phyloP scores from a whole-genome alignment of 2,329 filamentous ascomycete genomes.

The Neophaeococcomyces aloes region DNA sequence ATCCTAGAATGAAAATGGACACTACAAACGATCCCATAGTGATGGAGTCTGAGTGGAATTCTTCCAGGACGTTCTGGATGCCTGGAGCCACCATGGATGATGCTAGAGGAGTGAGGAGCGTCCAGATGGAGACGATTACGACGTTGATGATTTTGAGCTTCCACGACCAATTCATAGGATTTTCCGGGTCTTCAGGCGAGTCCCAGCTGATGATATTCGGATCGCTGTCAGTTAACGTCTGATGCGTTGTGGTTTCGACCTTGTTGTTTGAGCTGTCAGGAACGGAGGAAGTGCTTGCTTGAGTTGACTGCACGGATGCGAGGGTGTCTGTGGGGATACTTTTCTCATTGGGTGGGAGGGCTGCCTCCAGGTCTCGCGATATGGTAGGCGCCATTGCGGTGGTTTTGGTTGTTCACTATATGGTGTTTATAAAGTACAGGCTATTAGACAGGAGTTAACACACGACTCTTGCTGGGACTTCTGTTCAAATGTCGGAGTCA shows the following conservation, averaged over 20 bases:
- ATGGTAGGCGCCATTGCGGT: no score
- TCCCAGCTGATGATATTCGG: slow-evolving; percentile 23
- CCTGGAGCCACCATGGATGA: slow-evolving; percentile 40
- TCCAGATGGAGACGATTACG: slow-evolving; percentile 39
- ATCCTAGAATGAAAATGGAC: slow-evolving; percentile 50
- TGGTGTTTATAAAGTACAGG: no score
- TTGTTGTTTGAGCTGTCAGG: background rate
- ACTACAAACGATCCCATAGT: slow-evolving; percentile 45
- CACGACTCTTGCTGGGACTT: no score
- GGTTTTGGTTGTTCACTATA: no score
- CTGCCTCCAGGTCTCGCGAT: no score
- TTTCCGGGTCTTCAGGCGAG: slow-evolving; percentile 25
- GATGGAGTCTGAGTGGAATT: slow-evolving; percentile 36
- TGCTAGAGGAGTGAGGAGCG: slow-evolving; percentile 33
- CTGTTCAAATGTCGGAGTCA: no score
- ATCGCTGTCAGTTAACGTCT: slow-evolving; percentile 4
- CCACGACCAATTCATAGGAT: slow-evolving; percentile 26
- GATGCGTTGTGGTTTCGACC: background rate
- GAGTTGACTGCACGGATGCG: no score
- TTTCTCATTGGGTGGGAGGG: no score
- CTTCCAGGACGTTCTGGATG: slow-evolving; percentile 31
- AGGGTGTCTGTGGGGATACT: no score
- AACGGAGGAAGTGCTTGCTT: no score
- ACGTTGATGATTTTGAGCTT: slow-evolving; percentile 30
- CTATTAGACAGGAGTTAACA: no score